Evolutionary conservation across 495 filamentous ascomycete genomes (phyloP).

Genomic region (Aspergillus haitiensis): DNA sequence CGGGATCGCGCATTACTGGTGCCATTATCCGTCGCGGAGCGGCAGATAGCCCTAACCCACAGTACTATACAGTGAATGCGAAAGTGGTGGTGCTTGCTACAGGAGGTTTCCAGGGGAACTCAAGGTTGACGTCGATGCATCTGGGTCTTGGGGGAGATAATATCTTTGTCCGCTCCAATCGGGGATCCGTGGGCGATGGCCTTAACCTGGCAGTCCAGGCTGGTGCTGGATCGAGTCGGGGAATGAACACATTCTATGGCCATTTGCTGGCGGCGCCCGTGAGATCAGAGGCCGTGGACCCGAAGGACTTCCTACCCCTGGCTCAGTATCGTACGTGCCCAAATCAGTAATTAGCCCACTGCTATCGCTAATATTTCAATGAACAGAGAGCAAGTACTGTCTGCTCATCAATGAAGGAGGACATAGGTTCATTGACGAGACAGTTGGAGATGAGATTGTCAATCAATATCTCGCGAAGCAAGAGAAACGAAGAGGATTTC

Average conservation of each 20-base stretch:
- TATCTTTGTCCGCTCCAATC: slow-evolving; percentile 32
- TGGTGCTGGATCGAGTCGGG: slow-evolving; percentile 27
- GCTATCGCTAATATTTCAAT: not conserved
- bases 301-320: slow-evolving; percentile 28
- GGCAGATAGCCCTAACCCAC: not conserved
- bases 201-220: slow-evolving; percentile 20
- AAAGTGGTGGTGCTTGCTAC: slow-evolving; percentile 29
- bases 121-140: slow-evolving; percentile 22
- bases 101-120: slow-evolving; percentile 29
- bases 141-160: slow-evolving; percentile 28
- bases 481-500: slow-evolving; percentile 29
- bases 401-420: slow-evolving; percentile 26
- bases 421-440: slow-evolving; percentile 27
- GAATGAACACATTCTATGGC: slow-evolving; percentile 32
- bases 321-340: slow-evolving; percentile 28
- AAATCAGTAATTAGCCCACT: not conserved
- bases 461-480: slow-evolving; percentile 35
- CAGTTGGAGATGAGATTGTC: slow-evolving; percentile 31
- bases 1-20: slow-evolving; percentile 24
- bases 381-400: slow-evolving; percentile 30
- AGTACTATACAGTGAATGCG: slow-evolving; percentile 24
- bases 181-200: slow-evolving; percentile 30
- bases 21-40: slow-evolving; percentile 21
- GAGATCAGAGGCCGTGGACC: slow-evolving; percentile 22
- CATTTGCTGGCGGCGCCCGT: slow-evolving; percentile 28